Percentiles rank a stretch among this genome's conserved stretches.
phyloP scores from a whole-genome alignment of 1,284 basidiomycete genomes.

The Leccinum fallax region DNA sequence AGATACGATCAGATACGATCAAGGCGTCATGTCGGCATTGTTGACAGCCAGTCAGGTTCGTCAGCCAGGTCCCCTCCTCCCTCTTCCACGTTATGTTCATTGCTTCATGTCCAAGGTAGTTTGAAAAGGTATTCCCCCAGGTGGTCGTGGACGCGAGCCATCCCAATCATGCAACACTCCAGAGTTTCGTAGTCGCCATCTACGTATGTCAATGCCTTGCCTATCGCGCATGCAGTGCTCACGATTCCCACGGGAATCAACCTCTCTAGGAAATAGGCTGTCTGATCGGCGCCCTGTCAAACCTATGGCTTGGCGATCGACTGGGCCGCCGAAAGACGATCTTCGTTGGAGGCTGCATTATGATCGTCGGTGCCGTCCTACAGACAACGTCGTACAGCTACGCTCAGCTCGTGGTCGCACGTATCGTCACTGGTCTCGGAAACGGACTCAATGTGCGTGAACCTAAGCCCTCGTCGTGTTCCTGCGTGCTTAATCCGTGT shows the following conservation, averaged over 20 bases:
- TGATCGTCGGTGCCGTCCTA: conserved; percentile 55
- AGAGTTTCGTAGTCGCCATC: conserved; percentile 35
- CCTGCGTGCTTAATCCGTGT: conserved; percentile 5
- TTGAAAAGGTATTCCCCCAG: conserved; percentile 14
- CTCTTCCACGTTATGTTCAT: neutral
- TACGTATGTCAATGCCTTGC: conserved; percentile 22
- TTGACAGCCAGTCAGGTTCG: conserved; percentile 20
- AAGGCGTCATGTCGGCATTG: conserved; percentile 38
- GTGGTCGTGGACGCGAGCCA: conserved; percentile 31
- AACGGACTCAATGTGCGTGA: conserved; percentile 64
- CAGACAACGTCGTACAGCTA: conserved; percentile 50
- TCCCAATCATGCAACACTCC: conserved; percentile 34
- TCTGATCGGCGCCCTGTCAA: conserved; percentile 50
- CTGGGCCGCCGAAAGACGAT: conserved; percentile 51
- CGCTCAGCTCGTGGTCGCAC: conserved; percentile 51
- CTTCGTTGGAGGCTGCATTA: conserved; percentile 49
- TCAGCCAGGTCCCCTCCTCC: neutral
- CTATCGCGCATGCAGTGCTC: neutral
- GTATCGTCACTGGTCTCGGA: conserved; percentile 56
- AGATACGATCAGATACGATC: conserved; percentile 36
- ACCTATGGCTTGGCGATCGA: conserved; percentile 50
- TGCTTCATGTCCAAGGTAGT: conserved; percentile 21
- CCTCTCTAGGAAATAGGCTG: conserved; percentile 32
- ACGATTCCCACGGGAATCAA: neutral
- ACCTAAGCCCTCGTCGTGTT: neutral